A percentile compares a stretch with the other conserved stretches of the same genome.
Evolutionary conservation across 31 red algal genomes (phyloP).

Genomic region (Odonthalia washingtoniensis): DNA sequence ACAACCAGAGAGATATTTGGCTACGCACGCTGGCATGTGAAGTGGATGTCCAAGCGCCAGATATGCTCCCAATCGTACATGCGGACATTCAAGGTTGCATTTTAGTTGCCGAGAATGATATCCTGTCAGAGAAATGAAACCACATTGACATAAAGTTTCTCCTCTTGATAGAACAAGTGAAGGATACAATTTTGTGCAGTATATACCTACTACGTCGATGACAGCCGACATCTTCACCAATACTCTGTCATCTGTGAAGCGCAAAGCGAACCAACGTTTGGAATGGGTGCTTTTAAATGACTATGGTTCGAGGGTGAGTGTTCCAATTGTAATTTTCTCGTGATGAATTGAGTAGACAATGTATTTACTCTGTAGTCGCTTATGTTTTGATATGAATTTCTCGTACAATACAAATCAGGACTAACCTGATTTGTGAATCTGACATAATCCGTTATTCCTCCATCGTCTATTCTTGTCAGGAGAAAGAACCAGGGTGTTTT

Average conservation of each 20-base stretch:
- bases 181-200: background rate
- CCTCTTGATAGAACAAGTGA: conserved; percentile 33
- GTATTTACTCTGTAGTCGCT: too few species aligned
- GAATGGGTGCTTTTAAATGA: background rate
- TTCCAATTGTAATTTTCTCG: too few species aligned
- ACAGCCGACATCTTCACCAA: conserved; percentile 43
- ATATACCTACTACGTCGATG: conserved; percentile 3
- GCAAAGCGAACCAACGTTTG: background rate
- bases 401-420: too few species aligned
- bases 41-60: background rate
- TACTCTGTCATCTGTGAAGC: background rate
- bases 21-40: background rate
- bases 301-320: conserved; percentile 16
- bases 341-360: too few species aligned
- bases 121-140: conserved; percentile 27
- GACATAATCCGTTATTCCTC: too few species aligned
- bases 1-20: conserved; percentile 36
- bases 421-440: too few species aligned
- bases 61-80: background rate
- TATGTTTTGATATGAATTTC: too few species aligned
- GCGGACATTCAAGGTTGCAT: conserved; percentile 41
- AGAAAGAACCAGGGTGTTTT: too few species aligned
- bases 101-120: background rate
- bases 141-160: conserved; percentile 28
- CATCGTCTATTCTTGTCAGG: too few species aligned